Base-by-base conservation (phyloP, 495 filamentous ascomycete species). In the Stereocaulon alpinum region DNA sequence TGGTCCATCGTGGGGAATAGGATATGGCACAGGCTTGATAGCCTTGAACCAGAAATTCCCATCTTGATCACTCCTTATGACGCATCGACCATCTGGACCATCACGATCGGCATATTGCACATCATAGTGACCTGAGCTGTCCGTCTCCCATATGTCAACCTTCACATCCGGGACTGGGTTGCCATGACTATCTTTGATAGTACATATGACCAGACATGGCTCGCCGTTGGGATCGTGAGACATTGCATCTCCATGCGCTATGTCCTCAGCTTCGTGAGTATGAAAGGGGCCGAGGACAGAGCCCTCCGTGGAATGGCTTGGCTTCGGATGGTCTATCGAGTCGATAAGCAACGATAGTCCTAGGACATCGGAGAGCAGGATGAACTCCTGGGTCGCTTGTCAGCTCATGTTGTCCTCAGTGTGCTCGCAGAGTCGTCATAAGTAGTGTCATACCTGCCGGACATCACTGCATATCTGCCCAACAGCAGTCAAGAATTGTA, bases 91-190 rank as follows among this genome's bases (percentile, higher is more conserved):
- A 74, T 91, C 90, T 0, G 89, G 87, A 17, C 80, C 83, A 22
- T 78, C 70, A 14, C 85, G 73, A 32, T 83, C 83, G 0, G 80
- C 73, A 66, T 92, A 85, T 73, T 96, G 91, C 58, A 95, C 89
- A 71, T 96, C 91, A 69, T 96, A 96, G 64, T 85, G 84, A 12
- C 91, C 91, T 29, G 82, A 82, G 54, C 81, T 85, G 66, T 96
- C 90, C 18, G 91, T 92, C 73, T 95, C 91, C 91, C 91, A 96
- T 66, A 96, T 89, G 70, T 96, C 89, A 63, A 95, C 80, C 68
- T 85, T 88, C 2, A 86, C 88, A 51, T 74, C 82, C 14, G 74
- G 59, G 27, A 96, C 75, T 0, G 91, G 88, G 12, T 73, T 74
- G 0, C 89, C 90, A 6, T 67, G 34, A 0, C 78, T 80, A 71